Conservation (phyloP, 139 green algal species). For the Chlorella sp. region DNA sequence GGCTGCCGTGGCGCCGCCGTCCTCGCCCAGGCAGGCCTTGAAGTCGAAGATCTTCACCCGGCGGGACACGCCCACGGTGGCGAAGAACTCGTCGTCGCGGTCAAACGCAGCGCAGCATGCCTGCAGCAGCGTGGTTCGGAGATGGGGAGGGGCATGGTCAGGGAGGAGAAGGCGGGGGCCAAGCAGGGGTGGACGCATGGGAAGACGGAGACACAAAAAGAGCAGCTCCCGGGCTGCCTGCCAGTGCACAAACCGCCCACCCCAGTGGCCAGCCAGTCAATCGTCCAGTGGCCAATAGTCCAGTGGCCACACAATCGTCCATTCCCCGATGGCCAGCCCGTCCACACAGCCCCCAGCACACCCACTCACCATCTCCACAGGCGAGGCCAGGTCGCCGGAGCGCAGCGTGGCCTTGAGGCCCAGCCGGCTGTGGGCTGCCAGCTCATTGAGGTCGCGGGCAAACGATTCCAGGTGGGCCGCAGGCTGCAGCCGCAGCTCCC, state of each 20-base stretch:
- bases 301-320: too few relatives aligned
- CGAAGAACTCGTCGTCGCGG: slow-evolving; percentile 90
- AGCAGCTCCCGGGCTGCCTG: not conserved
- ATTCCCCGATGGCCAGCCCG: too few relatives aligned
- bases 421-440: slow-evolving; percentile 53
- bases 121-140: not conserved
- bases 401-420: slow-evolving; percentile 61
- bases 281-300: too few relatives aligned
- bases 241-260: too few relatives aligned
- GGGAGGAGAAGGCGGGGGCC: not conserved
- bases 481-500: not conserved
- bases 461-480: slow-evolving; percentile 53
- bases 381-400: slow-evolving; percentile 80
- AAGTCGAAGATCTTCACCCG: slow-evolving; percentile 78
- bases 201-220: not conserved
- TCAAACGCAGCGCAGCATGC: slow-evolving; percentile 77
- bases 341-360: not conserved
- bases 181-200: not conserved
- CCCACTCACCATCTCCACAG: slow-evolving; percentile 54
- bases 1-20: not conserved
- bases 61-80: slow-evolving; percentile 82
- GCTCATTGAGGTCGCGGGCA: slow-evolving; percentile 55
- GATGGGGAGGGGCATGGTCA: not conserved
- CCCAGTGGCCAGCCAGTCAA: too few relatives aligned
- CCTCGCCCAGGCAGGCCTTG: slow-evolving; percentile 51